Evolutionary conservation across 805 yeast genomes (phyloP), one percentile per base, ranked within the genome.

Genomic region (Jamesozyma piceae): DNA sequence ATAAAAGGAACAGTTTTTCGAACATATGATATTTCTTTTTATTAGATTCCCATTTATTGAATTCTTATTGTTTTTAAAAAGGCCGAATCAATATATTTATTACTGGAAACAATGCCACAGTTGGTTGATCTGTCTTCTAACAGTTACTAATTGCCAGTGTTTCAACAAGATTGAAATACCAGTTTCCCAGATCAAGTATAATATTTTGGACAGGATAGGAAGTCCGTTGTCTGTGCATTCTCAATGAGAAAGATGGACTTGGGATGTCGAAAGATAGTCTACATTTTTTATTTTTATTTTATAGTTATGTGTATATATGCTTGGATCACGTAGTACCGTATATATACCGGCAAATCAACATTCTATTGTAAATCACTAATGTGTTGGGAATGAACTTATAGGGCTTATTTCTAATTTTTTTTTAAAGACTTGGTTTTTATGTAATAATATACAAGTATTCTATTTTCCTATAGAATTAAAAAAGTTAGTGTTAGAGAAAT

Each of bases 91-190:
- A 62, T 54, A 62, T 54, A 26, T 35, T 32, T 51, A 43, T n/a
- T 38, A 49, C 48, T 51, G 65, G 66, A 58, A 58, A 57, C 62
- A 54, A 57, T 62, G 66, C 66, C 66, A 62, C 66, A 62, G 64
- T 62, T 60, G 54, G 60, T 58, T 53, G 46, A 47, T 49, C 60
- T 57, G 62, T 54, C 60, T 46, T 49, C 62, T 43, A 51, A 59
- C 64, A 59, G 63, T 52, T 44, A 60, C 58, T 53, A 58, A 62
- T 62, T 62, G 66, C 66, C 66, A 62, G 65, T 57, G 58, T 55
- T 56, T 55, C 63, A 53, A 48, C 42, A 45, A 48, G 42, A 50
- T 49, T 53, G 63, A 51, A 52, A 57, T 58, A 54, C 63, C 47
- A 58, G 65, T 60, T 60, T 59, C 66, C 66, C 53, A 62, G 66